Evolutionary conservation across 2,329 filamentous ascomycete genomes (phyloP), one percentile per base, ranked within the genome.

Genomic region (Nemania diffusa): DNA sequence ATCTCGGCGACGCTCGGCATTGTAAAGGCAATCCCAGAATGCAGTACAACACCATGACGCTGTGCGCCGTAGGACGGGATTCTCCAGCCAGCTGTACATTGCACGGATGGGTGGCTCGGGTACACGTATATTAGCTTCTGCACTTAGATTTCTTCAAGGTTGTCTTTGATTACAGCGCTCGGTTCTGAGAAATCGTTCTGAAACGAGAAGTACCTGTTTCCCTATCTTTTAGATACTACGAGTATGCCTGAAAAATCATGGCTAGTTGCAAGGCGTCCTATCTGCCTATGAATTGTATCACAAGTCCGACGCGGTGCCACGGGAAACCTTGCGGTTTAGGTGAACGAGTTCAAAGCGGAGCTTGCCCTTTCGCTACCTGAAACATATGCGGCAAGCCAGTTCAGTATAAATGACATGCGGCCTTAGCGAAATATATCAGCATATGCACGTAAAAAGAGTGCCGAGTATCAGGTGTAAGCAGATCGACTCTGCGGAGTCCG

Each of bases 31-130:
- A 15, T 4, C 15, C 15, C 15, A 2, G 17, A 9, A 65, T 15
- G 52, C 34, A 57, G 57, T 48, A 22, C 15, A 26, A 62, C 44
- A n/a, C 37, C 44, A 37, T 6, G 46, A 26, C 32, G 50, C 26
- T n/a, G 37, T 62, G 24, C 15, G 9, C 27, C 53, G 37, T 62
- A 24, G 2, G 44, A 46, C 27, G 13, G 17, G 34, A 11, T 4
- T 37, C 20, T 44, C 37, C 37, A 50, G 22, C 29, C 46, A 58
- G 26, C 34, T 11, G 24, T 34, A 46, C 24, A 9, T 13, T 48
- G 44, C n/a, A 11, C 9, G 11, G 26, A 50, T 37, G 48, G 22
- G 34, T 29, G 11, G 13, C 13, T n/a, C 26, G 17, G 17, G 17
- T 48, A 34, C 17, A 32, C 42, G n/a, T 24, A 46, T 46, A 17